Conservation (phyloP, 306 rosid genomes). For the Mucuna pruriens region DNA sequence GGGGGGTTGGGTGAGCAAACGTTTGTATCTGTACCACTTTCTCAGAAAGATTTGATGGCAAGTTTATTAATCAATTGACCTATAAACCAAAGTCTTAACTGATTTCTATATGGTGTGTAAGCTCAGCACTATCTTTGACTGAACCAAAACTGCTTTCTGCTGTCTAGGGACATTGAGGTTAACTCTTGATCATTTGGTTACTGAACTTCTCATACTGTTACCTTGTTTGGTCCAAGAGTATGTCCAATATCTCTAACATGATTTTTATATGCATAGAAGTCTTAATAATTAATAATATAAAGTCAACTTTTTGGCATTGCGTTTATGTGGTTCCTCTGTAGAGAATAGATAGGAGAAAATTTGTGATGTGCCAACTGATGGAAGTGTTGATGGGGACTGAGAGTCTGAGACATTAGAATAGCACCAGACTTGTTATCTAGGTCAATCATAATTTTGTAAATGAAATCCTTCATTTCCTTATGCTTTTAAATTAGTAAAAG, state of each 20-base stretch:
- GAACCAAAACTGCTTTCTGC: not conserved
- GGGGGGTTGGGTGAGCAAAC: no score
- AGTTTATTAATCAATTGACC: not conserved
- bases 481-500: not conserved
- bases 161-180: not conserved
- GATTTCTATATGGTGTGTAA: not conserved
- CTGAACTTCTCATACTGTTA: not conserved
- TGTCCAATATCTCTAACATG: not conserved
- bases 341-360: not conserved
- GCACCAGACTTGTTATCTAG: not conserved
- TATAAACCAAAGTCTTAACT: not conserved
- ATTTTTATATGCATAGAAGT: not conserved
- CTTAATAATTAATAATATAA: not conserved
- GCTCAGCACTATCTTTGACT: not conserved
- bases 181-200: not conserved
- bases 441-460: conserved; percentile 17
- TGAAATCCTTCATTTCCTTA: conserved; percentile 3
- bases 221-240: not conserved
- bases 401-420: not conserved
- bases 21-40: no score
- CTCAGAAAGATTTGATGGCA: not conserved
- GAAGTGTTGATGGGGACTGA: conserved; percentile 12
- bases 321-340: not conserved
- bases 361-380: not conserved
- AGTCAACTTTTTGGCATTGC: not conserved